These are phyloP conservation scores for Alternaria sp. DNA, from an alignment of 2,329 filamentous ascomycete species.

Conservation along the genomic window DNA sequence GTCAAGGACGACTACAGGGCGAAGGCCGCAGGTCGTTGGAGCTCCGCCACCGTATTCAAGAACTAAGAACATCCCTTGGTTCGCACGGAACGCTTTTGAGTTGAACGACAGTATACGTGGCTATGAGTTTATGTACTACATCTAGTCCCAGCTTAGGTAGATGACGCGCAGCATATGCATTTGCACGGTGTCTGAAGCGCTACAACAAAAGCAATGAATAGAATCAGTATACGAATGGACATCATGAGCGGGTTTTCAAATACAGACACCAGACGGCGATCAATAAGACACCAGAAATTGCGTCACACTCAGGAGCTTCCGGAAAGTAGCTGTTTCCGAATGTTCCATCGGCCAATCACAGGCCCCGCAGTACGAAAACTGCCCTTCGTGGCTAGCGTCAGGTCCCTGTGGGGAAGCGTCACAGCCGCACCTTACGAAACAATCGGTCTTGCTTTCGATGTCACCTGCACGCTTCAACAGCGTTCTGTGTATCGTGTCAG, in stretches of 20 bases:
- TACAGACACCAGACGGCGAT: background rate
- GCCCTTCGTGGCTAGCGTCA: conserved; percentile 15
- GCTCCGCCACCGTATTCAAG: conserved; percentile 46
- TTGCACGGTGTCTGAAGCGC: conserved; percentile 1
- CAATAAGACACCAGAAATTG: background rate
- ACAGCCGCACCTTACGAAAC: conserved; percentile 14
- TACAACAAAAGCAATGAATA: conserved; percentile 13
- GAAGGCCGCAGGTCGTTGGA: conserved; percentile 49
- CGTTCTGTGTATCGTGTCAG: background rate
- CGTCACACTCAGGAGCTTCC: background rate
- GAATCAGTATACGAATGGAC: background rate
- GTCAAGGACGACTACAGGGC: conserved; percentile 58
- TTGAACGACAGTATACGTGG: background rate
- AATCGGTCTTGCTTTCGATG: conserved; percentile 1
- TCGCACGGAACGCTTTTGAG: background rate
- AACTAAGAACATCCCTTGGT: conserved; percentile 1
- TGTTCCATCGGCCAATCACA: conserved; percentile 17
- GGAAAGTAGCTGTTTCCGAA: background rate
- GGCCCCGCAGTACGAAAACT: conserved; percentile 21
- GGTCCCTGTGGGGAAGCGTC: conserved; percentile 14
- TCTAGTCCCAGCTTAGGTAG: conserved; percentile 4
- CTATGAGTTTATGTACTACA: conserved; percentile 3
- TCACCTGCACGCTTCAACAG: conserved; percentile 16
- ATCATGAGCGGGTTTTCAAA: background rate
- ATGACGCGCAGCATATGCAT: conserved; percentile 8